phyloP scores from a whole-genome alignment of 768 basidiomycete species.

The Tylopilus felleus region DNA sequence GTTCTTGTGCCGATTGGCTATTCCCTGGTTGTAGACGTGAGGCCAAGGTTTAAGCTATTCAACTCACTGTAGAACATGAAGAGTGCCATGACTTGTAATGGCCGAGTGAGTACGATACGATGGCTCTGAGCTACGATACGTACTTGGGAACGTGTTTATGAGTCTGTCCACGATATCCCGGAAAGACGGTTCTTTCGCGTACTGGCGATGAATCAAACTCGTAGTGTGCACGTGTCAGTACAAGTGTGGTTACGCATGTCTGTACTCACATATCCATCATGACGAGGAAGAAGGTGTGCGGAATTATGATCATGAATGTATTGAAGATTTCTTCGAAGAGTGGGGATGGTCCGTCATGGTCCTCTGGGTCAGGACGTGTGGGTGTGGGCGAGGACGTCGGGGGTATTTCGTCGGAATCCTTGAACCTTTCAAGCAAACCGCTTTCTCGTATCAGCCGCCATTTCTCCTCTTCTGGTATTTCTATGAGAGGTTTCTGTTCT shows the following conservation, averaged over 20 bases:
- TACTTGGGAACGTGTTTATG: constrained; percentile 70
- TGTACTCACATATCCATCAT: constrained; percentile 80
- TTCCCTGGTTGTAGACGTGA: constrained; percentile 5
- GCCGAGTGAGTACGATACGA: constrained; percentile 2
- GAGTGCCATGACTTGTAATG: constrained; percentile 58
- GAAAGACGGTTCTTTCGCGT: constrained; percentile 56
- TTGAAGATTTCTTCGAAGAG: constrained; percentile 70
- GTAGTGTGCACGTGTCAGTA: constrained; percentile 1
- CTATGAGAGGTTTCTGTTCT: constrained; percentile 28
- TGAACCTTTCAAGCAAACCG: constrained; percentile 48
- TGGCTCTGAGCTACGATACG: constrained; percentile 25
- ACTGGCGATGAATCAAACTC: constrained; percentile 79
- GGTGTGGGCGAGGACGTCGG: background rate
- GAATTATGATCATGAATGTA: constrained; percentile 61
- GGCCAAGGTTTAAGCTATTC: background rate
- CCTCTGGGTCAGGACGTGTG: constrained; percentile 7
- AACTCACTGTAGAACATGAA: constrained; percentile 48
- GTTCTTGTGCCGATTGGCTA: constrained; percentile 63
- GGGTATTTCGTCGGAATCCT: constrained; percentile 10
- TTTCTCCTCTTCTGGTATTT: constrained; percentile 73
- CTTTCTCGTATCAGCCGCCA: constrained; percentile 70
- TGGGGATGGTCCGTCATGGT: constrained; percentile 37
- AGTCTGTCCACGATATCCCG: constrained; percentile 53
- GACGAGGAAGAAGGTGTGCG: constrained; percentile 68
- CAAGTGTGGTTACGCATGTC: background rate